Percentiles rank a stretch among this genome's conserved stretches.
phyloP scores from a whole-genome alignment of 2,329 filamentous ascomycete genomes.

The Pezicula neosporulosa region DNA sequence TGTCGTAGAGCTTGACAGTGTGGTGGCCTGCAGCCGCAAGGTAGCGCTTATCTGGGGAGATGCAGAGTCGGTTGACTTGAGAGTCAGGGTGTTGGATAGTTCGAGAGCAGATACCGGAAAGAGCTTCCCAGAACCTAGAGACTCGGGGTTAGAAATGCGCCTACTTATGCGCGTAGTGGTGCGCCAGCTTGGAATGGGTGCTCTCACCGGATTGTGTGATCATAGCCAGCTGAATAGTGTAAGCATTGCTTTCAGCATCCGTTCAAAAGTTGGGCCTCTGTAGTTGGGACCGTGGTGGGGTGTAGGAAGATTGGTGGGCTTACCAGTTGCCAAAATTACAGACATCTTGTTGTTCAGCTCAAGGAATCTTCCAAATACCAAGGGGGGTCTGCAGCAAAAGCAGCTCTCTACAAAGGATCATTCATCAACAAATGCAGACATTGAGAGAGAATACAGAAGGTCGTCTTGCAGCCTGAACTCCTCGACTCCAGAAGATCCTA shows the following conservation, averaged over 20 bases:
- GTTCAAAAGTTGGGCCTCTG: background rate
- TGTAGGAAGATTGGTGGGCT: slow-evolving; percentile 5
- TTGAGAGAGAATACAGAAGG: no score
- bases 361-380: background rate
- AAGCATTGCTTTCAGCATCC: slow-evolving; percentile 18
- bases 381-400: background rate
- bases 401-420: no score
- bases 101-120: slow-evolving; percentile 95
- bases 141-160: slow-evolving; percentile 4
- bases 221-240: slow-evolving; percentile 58
- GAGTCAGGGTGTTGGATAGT: slow-evolving; percentile 98
- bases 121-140: slow-evolving; percentile 90
- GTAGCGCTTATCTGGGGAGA: slow-evolving; percentile 96
- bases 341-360: slow-evolving; percentile 11
- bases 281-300: background rate
- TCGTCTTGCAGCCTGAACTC: no score
- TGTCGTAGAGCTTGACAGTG: slow-evolving; percentile 96
- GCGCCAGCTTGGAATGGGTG: background rate
- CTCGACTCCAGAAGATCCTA: no score
- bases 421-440: no score
- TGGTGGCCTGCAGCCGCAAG: slow-evolving; percentile 73
- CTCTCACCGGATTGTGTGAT: slow-evolving; percentile 69
- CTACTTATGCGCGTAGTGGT: background rate
- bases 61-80: slow-evolving; percentile 96
- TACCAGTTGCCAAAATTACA: slow-evolving; percentile 23